Evolutionary conservation across 2,329 filamentous ascomycete species (phyloP), one percentile per base, ranked within the genome.

Genomic region (Sphaerulina vaccinii): DNA sequence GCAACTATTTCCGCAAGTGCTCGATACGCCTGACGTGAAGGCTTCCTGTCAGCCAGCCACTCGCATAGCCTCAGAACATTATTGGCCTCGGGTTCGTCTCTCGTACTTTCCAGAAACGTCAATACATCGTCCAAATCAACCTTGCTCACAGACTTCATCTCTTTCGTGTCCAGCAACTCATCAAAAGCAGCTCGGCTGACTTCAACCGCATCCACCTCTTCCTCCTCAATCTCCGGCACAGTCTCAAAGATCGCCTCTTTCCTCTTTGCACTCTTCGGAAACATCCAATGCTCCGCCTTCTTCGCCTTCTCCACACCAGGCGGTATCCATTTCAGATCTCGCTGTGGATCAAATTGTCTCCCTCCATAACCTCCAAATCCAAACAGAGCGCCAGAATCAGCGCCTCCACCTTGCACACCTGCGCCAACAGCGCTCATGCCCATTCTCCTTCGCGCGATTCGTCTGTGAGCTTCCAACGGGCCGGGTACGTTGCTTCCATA

Each of bases 401-500:
- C 44, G 23, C 49, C 56, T 18, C 54, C 40, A 18, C 59, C 21
- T 41, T 51, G 52, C 18, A 44, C 49, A 24, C 37, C 27, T 18
- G 49, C 40, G 8, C 47, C 50, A 22, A 44, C 49, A 36, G 53
- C 52, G 16, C 56, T 58, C 24, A 65, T 46, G 46, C 73, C 79
- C 70, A 83, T 82, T 47, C 76, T 74, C 49, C 82, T 73, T 66
- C 75, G 82, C 2, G 79, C 72, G 39, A 77, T 70, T 46, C 82
- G 73, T 62, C 76, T 74, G 55, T 78, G 75, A 39, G 82, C 81
- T 68, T 85, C 82, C 70, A 85, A 71, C 62, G 82, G 82, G 2
- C 82, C 82, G 9, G 82, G 82, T 2, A 83, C 78, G 57, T 75
- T 75, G 71, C 81, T 83, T 59, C 79, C 81, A 76, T 81, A 72